Evolutionary conservation across 805 yeast species (phyloP), one percentile per base, ranked within the genome.

Genomic region (Lipomyces spencermartinsiae): DNA sequence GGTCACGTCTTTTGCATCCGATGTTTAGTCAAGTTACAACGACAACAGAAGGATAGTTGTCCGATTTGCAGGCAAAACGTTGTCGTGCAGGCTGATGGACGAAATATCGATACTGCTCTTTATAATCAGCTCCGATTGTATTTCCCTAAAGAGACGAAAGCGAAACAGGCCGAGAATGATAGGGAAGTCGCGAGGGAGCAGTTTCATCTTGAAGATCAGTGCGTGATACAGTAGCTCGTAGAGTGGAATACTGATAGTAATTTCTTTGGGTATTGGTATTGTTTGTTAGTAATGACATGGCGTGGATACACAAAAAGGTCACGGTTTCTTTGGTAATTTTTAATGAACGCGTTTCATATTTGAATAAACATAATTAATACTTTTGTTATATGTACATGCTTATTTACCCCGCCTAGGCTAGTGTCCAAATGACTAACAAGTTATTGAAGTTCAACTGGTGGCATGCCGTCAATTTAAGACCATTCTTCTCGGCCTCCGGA

Each of bases 1-100:
- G 83, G 83, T 0, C 95, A 90, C 75, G 78, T 89, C 25, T 90
- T 89, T 76, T 90, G 95, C 76, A 86, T 90, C 2, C 78, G 93
- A 59, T 90, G 95, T 73, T 76, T 89, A 65, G 88, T 90, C 33
- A 88, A 89, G 73, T 74, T 90, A 71, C 90, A 89, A 76, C 82
- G 90, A 63, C 83, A 85, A 64, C 76, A 76, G 2, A 87, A 87
- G 68, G 83, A 83, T 55, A 84, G 84, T 70, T 90, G 95, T 76
- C 95, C 95, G 0, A 79, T 90, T 39, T 90, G 95, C 75, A 74
- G 82, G 51, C 82, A 82, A 37, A 74, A 80, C 9, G 90, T 87
- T 1, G 85, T 89, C 7, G 74, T 82, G 73, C 62, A 78, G 57
- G 93, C 93, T 0, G 89, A 88, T 71, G 85, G 86, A 35, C 70